Evolutionary conservation across 2,329 filamentous ascomycete genomes (phyloP), one percentile per base, ranked within the genome.

Genomic region (Rhynchosporium secalis): DNA sequence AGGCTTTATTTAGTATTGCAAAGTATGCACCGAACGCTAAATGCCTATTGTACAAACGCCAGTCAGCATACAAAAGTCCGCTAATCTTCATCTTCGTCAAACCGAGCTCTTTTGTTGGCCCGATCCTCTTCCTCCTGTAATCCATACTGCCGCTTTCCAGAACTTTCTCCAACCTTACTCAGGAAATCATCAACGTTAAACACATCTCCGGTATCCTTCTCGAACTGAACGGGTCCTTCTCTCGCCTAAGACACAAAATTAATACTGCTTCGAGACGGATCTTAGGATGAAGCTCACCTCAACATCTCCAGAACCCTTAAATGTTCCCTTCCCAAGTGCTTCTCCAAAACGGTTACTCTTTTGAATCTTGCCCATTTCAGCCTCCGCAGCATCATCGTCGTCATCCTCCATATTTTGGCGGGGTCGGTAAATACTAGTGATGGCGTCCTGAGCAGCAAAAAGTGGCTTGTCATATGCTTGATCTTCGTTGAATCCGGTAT

Each of bases 151-250:
- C 92, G 87, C 77, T 90, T 91, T 2, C 83, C 82, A 2, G 83
- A 79, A 62, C 79, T 81, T 75, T 86, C 84, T 71, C 59, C 79
- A 71, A 82, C 92, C 75, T 97, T 92, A 41, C 86, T 89, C 74
- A 99, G 86, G 80, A 99, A 96, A 72, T 91, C 90, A 74, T 96
- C 92, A 69, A 98, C 95, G 56, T 96, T 93, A 76, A 98, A 98
- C 0, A 92, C 92, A 76, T 98, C 94, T 36, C 77, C 78, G 1
- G 78, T 83, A 58, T 97, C 94, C 77, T 94, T 96, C 76, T 98
- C 94, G 71, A 99, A 99, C 75, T 96, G 91, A 33, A 99, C 95
- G 0, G 95, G 95, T 4, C 95, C 95, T 71, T 96, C 91, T 61
- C 93, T 86, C 65, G 85, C 86, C 86, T 90, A 69, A 58, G 52